Evolutionary conservation across 495 filamentous ascomycete genomes (phyloP), one percentile per base, ranked within the genome.

Genomic region (Daldinia vernicosa): DNA sequence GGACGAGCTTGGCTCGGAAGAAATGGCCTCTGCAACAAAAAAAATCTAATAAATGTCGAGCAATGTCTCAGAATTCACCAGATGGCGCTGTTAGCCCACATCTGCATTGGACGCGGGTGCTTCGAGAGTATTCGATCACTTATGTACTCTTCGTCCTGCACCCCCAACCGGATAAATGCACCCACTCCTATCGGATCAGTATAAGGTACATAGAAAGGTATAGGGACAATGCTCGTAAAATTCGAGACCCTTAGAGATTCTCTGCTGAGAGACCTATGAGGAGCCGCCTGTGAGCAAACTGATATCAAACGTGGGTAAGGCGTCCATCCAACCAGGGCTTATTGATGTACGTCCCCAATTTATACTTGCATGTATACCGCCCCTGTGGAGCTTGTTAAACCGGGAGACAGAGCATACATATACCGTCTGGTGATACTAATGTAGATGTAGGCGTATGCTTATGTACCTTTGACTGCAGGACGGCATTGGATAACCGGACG

Each of bases 401-500:
- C 60, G 60, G 64, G 65, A 68, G 70, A 72, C 54, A 56, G 39
- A 65, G 47, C 55, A 54, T 52, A 72, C 35, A 65, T 60, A 65
- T 62, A 62, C 60, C 69, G 47, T 67, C 47, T 35, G 60, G 58
- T 35, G 45, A 71, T 67, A 67, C 59, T 63, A 35, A 64, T 43
- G 54, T 64, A 72, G 27, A 52, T 28, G 47, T 30, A 53, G 33
- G 32, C 32, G 40, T 51, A 24, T 50, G 55, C 27, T 60, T 63
- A 56, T 60, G 37, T 72, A 30, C 45, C 26, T 55, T 60, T 39
- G 35, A 24, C 50, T 64, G 70, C 55, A 69, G 45, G 60, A 43
- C 57, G 56, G 61, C 70, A 72, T 72, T 69, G 70, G 70, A 63
- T 35, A 73, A 66, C 70, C 70, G 62, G 64, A 69, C 19, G 19